phyloP scores from a whole-genome alignment of 352 stramenopile species.

The Phytophthora kernoviae region DNA sequence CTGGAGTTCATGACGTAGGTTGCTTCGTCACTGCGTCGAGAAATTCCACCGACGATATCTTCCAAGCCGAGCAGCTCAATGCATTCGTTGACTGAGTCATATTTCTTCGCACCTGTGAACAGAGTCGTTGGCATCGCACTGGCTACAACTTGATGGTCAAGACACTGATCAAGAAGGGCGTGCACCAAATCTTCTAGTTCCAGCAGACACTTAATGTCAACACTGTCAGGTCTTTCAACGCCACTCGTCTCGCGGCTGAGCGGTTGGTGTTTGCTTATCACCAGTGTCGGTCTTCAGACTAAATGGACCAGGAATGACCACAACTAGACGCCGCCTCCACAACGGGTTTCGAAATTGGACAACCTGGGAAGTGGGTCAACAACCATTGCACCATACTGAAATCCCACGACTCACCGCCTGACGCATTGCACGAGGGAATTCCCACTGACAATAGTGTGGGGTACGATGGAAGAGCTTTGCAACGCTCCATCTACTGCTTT shows the following conservation, averaged over 20 bases:
- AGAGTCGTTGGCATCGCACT: slow-evolving; percentile 93
- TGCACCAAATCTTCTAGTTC: slow-evolving; percentile 94
- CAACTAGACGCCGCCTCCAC: no score
- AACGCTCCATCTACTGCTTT: background rate
- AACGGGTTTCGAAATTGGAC: no score
- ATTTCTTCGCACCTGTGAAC: slow-evolving; percentile 93
- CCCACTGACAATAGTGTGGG: background rate
- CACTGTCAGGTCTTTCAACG: slow-evolving; percentile 97
- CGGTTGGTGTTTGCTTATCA: slow-evolving; percentile 51
- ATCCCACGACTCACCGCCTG: background rate
- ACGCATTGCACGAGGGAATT: slow-evolving; percentile 1
- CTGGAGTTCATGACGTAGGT: slow-evolving; percentile 39
- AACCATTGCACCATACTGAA: slow-evolving; percentile 1
- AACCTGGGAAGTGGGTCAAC: no score
- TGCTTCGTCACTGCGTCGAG: slow-evolving; percentile 33
- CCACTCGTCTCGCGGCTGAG: slow-evolving; percentile 94
- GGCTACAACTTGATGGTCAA: no score
- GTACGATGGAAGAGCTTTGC: slow-evolving; percentile 1
- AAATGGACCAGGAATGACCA: no score
- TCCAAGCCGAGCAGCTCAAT: no score
- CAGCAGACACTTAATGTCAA: slow-evolving; percentile 97
- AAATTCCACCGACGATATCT: slow-evolving; percentile 29
- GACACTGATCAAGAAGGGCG: slow-evolving; percentile 91
- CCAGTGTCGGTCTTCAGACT: background rate
- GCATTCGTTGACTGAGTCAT: slow-evolving; percentile 90